A percentile compares a stretch with the other conserved stretches of the same genome.
Conservation (phyloP, 305 asterid genomes). For the Lippia alba region DNA sequence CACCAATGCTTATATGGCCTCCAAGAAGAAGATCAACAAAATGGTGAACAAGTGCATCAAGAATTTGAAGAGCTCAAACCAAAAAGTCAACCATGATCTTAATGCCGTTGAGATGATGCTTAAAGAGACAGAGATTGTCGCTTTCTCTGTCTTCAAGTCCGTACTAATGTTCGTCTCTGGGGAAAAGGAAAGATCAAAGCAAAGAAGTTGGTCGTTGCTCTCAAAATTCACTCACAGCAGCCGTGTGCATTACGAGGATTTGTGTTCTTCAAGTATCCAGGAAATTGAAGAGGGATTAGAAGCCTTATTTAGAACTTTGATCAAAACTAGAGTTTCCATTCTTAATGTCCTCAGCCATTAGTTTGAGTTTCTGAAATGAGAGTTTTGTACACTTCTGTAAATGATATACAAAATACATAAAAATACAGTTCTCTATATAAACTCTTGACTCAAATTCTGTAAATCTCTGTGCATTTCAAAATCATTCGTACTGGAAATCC, state of each 20-base stretch:
- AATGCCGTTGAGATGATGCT: slow-evolving; percentile 9
- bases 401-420: too few relatives aligned
- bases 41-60: slow-evolving; percentile 22
- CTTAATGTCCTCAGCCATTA: slow-evolving; percentile 41
- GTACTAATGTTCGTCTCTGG: slow-evolving; percentile 24
- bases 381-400: background rate
- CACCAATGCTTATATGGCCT: slow-evolving; percentile 30
- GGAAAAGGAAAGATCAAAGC: slow-evolving; percentile 29
- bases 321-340: slow-evolving; percentile 41
- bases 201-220: slow-evolving; percentile 27
- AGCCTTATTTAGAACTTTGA: slow-evolving; percentile 31
- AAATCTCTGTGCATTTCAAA: too few relatives aligned
- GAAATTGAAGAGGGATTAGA: slow-evolving; percentile 42
- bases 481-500: too few relatives aligned
- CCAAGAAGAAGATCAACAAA: slow-evolving; percentile 32
- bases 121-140: slow-evolving; percentile 25
- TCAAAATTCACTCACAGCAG: slow-evolving; percentile 25
- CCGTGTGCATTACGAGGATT: background rate
- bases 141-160: slow-evolving; percentile 22
- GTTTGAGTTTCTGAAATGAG: background rate
- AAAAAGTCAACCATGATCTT: slow-evolving; percentile 6
- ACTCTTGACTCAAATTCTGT: too few relatives aligned
- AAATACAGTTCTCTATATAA: too few relatives aligned
- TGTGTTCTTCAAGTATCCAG: slow-evolving; percentile 10
- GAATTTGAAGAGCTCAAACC: slow-evolving; percentile 29